Evolutionary conservation across 1,139 yeast species (phyloP).

Genomic region (Pichiaceae sp.): DNA sequence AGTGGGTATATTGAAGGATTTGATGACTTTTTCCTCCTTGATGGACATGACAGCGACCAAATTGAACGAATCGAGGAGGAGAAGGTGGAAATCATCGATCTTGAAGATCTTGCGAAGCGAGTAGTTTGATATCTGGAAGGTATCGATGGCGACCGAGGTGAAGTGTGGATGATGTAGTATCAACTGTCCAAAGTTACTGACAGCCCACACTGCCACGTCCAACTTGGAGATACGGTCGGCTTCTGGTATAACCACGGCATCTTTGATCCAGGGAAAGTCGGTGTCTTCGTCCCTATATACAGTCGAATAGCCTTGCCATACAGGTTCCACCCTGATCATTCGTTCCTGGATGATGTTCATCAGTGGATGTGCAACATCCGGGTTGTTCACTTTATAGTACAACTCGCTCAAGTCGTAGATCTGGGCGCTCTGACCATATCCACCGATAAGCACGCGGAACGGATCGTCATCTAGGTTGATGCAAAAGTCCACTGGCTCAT

Average conservation of each 20-base stretch:
- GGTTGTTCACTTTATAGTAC: slow-evolving; percentile 6
- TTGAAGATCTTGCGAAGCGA: slow-evolving; percentile 10
- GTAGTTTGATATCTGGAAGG: slow-evolving; percentile 15
- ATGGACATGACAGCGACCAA: slow-evolving; percentile 15
- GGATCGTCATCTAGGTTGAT: slow-evolving; percentile 11
- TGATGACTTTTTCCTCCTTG: slow-evolving; percentile 10
- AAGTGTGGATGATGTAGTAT: slow-evolving; percentile 4
- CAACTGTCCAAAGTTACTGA: slow-evolving; percentile 5
- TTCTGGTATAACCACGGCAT: slow-evolving; percentile 12
- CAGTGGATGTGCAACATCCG: slow-evolving; percentile 2
- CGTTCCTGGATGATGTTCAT: slow-evolving; percentile 14
- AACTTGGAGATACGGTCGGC: neutral
- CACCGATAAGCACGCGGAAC: slow-evolving; percentile 18
- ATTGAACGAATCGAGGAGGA: slow-evolving; percentile 20
- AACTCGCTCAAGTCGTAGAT: slow-evolving; percentile 14
- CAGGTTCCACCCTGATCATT: slow-evolving; percentile 11
- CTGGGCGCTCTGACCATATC: slow-evolving; percentile 18
- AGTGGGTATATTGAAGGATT: slow-evolving; percentile 12
- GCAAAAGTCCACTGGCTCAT: slow-evolving; percentile 21
- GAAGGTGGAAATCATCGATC: slow-evolving; percentile 8
- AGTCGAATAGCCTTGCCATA: slow-evolving; percentile 12
- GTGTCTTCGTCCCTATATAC: slow-evolving; percentile 5
- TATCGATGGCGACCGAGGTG: slow-evolving; percentile 4
- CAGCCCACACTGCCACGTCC: slow-evolving; percentile 5
- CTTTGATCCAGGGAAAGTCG: slow-evolving; percentile 21